Evolutionary conservation across 2,329 filamentous ascomycete genomes (phyloP).

Genomic region (Ceratocystis huliohia): DNA sequence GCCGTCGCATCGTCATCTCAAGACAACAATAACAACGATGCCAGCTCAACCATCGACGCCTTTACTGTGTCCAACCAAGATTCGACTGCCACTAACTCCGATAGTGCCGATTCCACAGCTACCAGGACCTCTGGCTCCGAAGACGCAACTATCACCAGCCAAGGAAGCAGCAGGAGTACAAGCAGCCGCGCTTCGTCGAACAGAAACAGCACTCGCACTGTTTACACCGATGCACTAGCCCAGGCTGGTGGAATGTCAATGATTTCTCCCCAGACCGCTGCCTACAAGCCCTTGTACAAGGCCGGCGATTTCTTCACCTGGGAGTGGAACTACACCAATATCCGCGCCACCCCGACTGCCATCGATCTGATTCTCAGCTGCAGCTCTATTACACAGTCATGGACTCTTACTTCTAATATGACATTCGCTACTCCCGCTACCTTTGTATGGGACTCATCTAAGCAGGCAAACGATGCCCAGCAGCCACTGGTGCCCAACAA

Average conservation of each 20-base stretch:
- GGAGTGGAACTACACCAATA: constrained; percentile 53
- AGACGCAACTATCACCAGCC: constrained; percentile 25
- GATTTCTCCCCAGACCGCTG: constrained; percentile 37
- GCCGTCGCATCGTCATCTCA: constrained; percentile 18
- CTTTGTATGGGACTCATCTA: constrained; percentile 47
- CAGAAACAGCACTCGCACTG: constrained; percentile 28
- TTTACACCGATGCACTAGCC: constrained; percentile 30
- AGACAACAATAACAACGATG: neutral
- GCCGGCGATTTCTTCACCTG: constrained; percentile 48
- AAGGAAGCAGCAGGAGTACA: constrained; percentile 22
- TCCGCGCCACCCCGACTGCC: constrained; percentile 45
- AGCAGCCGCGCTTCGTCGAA: constrained; percentile 19
- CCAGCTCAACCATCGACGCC: neutral
- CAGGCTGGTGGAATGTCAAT: constrained; percentile 38
- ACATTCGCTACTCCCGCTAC: constrained; percentile 39
- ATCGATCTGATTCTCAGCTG: constrained; percentile 48
- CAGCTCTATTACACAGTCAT: constrained; percentile 39
- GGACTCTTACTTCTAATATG: constrained; percentile 53
- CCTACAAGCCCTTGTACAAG: constrained; percentile 41
- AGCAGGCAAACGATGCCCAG: constrained; percentile 35
- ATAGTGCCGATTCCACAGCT: constrained; percentile 32
- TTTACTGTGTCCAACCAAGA: constrained; percentile 14
- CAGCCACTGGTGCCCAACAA: constrained; percentile 39
- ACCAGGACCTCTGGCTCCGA: constrained; percentile 25
- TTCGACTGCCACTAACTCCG: constrained; percentile 24